Evolutionary conservation across 495 filamentous ascomycete genomes (phyloP), one percentile per base, ranked within the genome.

Genomic region (Penicillium lividum): DNA sequence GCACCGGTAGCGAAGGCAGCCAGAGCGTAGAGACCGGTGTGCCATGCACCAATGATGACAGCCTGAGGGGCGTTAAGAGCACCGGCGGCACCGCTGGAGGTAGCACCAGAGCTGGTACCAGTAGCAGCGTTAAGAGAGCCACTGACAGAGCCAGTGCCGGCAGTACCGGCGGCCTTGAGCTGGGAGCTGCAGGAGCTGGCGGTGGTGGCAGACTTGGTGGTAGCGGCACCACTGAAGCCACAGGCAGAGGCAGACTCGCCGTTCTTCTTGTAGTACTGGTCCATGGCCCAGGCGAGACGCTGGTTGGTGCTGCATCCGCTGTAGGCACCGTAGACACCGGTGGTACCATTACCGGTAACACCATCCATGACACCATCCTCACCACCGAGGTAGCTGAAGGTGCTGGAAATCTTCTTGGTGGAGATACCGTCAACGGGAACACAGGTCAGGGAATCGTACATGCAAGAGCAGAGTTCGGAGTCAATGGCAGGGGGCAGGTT

Each of bases 401-500:
- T 82, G 4, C 79, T 73, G 40, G 78, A 81, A 68, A 83, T 89
- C 45, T 86, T 75, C 45, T 84, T 74, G 40, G 73, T 72, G 36
- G 75, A 68, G 43, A 90, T 74, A 48, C 67, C 72, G 56, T 74
- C 70, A 44, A 78, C 72, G 43, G 91, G 85, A 15, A 82, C 80
- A 76, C 94, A 98, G 52, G 80, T 78, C 5, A 96, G 79, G 22
- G 84, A 82, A 36, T 79, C 71, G 68, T 84, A 80, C 93, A 97
- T 96, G 86, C 94, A 98, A 46, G 75, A 69, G 81, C 94, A 98
- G 30, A 95, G 83, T 25, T 81, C 68, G 25, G 80, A 66, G 72
- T 98, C 89, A 30, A 91, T 92, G 22, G 85, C 86, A 9, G 95
- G 94, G 18, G 94, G 95, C n/a, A 98, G 89, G 29, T 68, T 69